Evolutionary conservation across 805 yeast species (phyloP).

Genomic region (Yarrowia deformans): DNA sequence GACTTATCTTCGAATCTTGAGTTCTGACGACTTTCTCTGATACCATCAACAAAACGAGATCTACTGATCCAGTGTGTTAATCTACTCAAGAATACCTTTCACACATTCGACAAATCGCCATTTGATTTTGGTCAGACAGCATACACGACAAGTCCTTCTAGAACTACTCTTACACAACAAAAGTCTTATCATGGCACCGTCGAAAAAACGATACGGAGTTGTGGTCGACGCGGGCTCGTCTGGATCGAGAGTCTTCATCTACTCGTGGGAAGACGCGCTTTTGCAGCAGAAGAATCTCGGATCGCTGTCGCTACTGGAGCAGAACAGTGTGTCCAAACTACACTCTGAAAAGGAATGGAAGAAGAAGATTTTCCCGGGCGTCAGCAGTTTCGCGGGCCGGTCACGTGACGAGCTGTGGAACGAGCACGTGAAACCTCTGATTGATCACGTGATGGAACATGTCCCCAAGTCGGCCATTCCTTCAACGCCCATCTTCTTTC

Average conservation of each 20-base stretch:
- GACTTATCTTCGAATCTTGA: no score
- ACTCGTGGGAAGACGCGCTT: constrained; percentile 53
- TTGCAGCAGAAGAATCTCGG: constrained; percentile 1
- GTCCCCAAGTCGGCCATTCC: constrained; percentile 68
- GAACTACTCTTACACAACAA: no score
- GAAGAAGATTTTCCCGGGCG: constrained; percentile 79
- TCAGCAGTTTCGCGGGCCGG: constrained; percentile 79
- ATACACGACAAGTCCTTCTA: no score
- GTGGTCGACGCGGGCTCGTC: constrained; percentile 94
- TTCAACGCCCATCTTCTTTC: constrained; percentile 85
- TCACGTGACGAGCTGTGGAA: constrained; percentile 24
- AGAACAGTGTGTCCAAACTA: constrained; percentile 41
- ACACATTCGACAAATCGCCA: no score
- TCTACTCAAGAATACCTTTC: no score
- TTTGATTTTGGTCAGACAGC: no score
- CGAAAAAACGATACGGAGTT: constrained; percentile 49
- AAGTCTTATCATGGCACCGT: constrained; percentile 3
- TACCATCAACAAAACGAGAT: no score
- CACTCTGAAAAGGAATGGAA: constrained; percentile 61
- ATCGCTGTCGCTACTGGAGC: constrained; percentile 41
- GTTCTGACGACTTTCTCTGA: no score
- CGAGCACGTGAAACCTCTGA: constrained; percentile 69
- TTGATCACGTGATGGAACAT: constrained; percentile 70
- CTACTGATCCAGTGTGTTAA: no score
- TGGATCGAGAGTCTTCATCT: constrained; percentile 85